Conservation (phyloP, 805 yeast species). For the Vanderwaltozyma verrucispora region DNA sequence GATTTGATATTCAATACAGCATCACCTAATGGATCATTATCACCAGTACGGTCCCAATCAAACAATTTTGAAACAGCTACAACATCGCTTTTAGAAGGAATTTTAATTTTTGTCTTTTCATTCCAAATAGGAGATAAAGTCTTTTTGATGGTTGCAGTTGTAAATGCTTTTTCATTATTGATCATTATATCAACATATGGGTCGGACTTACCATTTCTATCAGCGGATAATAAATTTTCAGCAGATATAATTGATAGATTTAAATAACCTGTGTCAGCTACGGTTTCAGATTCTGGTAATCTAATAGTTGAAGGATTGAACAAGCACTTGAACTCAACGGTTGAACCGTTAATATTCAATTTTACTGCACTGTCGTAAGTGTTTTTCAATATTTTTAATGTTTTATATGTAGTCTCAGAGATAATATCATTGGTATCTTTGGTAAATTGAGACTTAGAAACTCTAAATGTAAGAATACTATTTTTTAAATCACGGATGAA, state of each 20-base stretch:
- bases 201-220: conserved; percentile 69
- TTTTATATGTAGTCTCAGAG: conserved; percentile 39
- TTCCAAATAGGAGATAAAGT: conserved; percentile 71
- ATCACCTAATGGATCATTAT: conserved; percentile 49
- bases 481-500: conserved; percentile 64
- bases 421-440: conserved; percentile 39
- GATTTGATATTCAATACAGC: conserved; percentile 40
- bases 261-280: conserved; percentile 58
- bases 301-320: conserved; percentile 49
- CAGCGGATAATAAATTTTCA: conserved; percentile 44
- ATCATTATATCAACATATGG: conserved; percentile 48
- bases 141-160: conserved; percentile 53
- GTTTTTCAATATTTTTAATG: conserved; percentile 43
- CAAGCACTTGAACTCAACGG: conserved; percentile 41
- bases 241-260: conserved; percentile 49
- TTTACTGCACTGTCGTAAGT: conserved; percentile 38
- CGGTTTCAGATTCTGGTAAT: conserved; percentile 48
- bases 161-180: conserved; percentile 45
- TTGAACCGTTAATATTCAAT: conserved; percentile 35
- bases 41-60: conserved; percentile 77
- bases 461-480: conserved; percentile 46
- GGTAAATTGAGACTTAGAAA: conserved; percentile 43
- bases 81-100: conserved; percentile 53
- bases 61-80: conserved; percentile 39
- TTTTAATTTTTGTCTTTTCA: conserved; percentile 48